Evolutionary conservation across 2,329 filamentous ascomycete genomes (phyloP), one percentile per base, ranked within the genome.

Genomic region (Cyphellophora attinorum): DNA sequence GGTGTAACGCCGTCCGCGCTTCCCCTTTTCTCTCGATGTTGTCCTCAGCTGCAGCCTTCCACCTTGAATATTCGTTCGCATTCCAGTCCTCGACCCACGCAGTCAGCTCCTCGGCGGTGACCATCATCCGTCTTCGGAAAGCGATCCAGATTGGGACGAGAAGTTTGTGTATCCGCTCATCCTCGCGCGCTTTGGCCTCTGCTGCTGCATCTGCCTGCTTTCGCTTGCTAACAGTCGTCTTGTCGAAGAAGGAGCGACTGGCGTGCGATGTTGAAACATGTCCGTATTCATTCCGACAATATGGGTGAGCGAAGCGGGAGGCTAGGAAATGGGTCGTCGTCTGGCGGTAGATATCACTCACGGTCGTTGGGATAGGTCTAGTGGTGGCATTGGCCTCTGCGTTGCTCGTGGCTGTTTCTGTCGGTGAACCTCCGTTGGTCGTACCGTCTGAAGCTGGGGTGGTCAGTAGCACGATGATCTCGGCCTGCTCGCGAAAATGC

Each of bases 101-200:
- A 11, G 38, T 35, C 17, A 47, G 15, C 5, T 44, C 31, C 10
- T 42, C 42, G 15, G 39, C 29, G 3, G 29, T 39, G 4, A 45
- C 45, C 28, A 49, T 47, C 46, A 49, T 49, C 8, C 39, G 33
- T 13, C 40, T 36, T 16, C 39, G 38, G 29, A 49, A 46, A 3
- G 41, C 39, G 28, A 47, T 47, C 46, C 46, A 49, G 19, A 49
- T 44, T 4, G 46, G 46, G 15, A 49, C 46, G 11, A 49, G 43
- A 18, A 49, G 38, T n/a, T 39, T 41, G 33, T 49, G 45, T 15
- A 49, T 27, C 25, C 39, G 38, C n/a, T 46, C 37, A 29, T 47
- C 43, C 29, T 49, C 45, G 21, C 37, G 41, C 31, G n/a, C 8
- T n/a, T 35, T 37, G 10, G 37, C 37, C 29, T 41, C 27, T 33